Conservation (phyloP, 495 filamentous ascomycete genomes). For the Lasiosphaeria miniovina region DNA sequence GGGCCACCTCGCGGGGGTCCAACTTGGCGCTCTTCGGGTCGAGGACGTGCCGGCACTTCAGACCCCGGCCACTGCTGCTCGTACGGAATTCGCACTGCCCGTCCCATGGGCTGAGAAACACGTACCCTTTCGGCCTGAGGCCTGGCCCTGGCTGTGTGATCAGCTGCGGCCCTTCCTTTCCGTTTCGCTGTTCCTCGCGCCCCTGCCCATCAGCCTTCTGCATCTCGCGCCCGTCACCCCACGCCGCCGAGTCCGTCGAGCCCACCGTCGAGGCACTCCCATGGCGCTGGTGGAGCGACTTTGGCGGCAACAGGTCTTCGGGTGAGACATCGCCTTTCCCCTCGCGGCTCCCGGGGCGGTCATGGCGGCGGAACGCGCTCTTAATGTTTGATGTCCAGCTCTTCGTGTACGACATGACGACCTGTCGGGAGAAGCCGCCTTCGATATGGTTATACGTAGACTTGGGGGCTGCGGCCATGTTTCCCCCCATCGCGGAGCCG, state of each 20-base stretch:
- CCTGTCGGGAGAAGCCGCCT: constrained; percentile 45
- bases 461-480: constrained; percentile 2
- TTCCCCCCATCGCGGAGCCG: background rate
- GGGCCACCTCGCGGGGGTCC: constrained; percentile 41
- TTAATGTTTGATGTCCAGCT: constrained; percentile 41
- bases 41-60: constrained; percentile 75
- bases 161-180: constrained; percentile 18
- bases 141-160: constrained; percentile 45
- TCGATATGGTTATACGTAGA: constrained; percentile 8
- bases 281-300: constrained; percentile 28
- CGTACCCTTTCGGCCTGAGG: constrained; percentile 50
- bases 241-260: constrained; percentile 36
- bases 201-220: constrained; percentile 1
- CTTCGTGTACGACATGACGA: constrained; percentile 50
- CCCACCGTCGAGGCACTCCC: constrained; percentile 35
- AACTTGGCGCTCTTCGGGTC: constrained; percentile 35
- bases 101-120: constrained; percentile 82
- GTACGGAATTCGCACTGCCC: constrained; percentile 80
- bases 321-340: constrained; percentile 16
- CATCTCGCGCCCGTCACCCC: constrained; percentile 13
- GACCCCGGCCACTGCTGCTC: constrained; percentile 64
- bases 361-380: constrained; percentile 36
- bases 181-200: constrained; percentile 4
- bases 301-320: constrained; percentile 20
- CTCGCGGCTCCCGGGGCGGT: constrained; percentile 20